Conservation (phyloP, 2,329 filamentous ascomycete species). For the Ascochyta rabiei region DNA sequence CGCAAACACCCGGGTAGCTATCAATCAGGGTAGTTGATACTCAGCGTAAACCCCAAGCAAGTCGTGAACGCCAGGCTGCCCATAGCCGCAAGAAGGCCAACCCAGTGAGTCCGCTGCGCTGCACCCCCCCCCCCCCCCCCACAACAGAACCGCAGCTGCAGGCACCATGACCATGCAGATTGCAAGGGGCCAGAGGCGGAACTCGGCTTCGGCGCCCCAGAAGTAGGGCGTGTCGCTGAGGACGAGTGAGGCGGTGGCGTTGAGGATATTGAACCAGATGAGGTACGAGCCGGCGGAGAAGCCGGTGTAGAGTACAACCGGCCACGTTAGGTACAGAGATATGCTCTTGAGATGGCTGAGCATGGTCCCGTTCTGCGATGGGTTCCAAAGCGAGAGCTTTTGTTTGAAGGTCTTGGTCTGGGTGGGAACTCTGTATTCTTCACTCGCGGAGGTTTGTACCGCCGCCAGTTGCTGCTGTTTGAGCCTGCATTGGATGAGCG, state of each 20-base stretch:
- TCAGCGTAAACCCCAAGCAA: constrained; percentile 51
- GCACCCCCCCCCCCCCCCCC: constrained; percentile 61
- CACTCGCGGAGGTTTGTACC: constrained; percentile 23
- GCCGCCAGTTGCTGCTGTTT: constrained; percentile 4
- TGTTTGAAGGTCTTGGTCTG: constrained; percentile 24
- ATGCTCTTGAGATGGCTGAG: constrained; percentile 29
- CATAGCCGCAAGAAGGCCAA: constrained; percentile 58
- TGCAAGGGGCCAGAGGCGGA: constrained; percentile 50
- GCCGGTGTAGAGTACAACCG: constrained; percentile 38
- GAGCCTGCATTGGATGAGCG: neutral
- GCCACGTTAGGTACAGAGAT: constrained; percentile 43
- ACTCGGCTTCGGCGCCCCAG: constrained; percentile 42
- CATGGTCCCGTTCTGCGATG: constrained; percentile 23
- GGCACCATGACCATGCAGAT: constrained; percentile 52
- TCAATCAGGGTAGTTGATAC: constrained; percentile 57
- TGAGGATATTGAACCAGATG: constrained; percentile 39
- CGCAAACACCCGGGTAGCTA: constrained; percentile 55
- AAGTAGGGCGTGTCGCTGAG: constrained; percentile 30
- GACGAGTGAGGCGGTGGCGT: constrained; percentile 35
- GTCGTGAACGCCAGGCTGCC: constrained; percentile 39
- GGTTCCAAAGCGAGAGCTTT: constrained; percentile 34
- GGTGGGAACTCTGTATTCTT: constrained; percentile 1
- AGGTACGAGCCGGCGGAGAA: constrained; percentile 37
- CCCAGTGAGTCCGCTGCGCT: constrained; percentile 56
- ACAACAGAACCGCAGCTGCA: constrained; percentile 56